Evolutionary conservation across 2,329 filamentous ascomycete species (phyloP), one percentile per base, ranked within the genome.

Genomic region (Ceratocystis ficicola): DNA sequence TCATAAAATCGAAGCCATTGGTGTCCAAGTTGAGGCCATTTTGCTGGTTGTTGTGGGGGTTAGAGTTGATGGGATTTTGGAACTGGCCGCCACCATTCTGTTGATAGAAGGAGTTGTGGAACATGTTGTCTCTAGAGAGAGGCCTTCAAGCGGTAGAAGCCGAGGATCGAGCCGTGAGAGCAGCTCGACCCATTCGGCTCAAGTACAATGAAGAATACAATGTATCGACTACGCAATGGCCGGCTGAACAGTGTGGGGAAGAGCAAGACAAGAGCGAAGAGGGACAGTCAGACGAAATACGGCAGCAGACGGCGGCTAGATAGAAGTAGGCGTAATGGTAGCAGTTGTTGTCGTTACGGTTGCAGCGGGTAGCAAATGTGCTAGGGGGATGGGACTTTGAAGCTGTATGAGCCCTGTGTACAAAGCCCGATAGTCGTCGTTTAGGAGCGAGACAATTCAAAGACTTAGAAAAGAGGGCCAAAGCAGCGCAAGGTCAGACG

Each of bases 121-220:
- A 64, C 62, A 64, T 64, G 62, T 36, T 64, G 62, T 48, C 32
- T 52, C n/a, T 22, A 15, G 46, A 64, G 44, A 55, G 62, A 55
- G 25, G 59, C 30, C 65, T 50, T 52, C 30, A 62, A 52, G 30
- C 48, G 59, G 62, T 32, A 48, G 32, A 50, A 52, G 50, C 44
- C 65, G 44, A 44, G 46, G 59, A 55, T 63, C 46, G 46, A 55
- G 50, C 55, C 28, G 59, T 17, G 44, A 8, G 46, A 63, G 28
- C 36, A 44, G 41, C 64, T 65, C 57, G 60, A 62, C 60, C 46
- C 65, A 66, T 66, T 46, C 60, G 65, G 46, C 50, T 62, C 46
- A 64, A 55, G 62, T 32, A 20, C 15, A 55, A 28, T 20, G 25
- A 55, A 44, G 30, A 44, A 63, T 63, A 63, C 44, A 63, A 28